Base-by-base conservation (phyloP, 129 eudicot genomes). In the Glebionis coronaria region DNA sequence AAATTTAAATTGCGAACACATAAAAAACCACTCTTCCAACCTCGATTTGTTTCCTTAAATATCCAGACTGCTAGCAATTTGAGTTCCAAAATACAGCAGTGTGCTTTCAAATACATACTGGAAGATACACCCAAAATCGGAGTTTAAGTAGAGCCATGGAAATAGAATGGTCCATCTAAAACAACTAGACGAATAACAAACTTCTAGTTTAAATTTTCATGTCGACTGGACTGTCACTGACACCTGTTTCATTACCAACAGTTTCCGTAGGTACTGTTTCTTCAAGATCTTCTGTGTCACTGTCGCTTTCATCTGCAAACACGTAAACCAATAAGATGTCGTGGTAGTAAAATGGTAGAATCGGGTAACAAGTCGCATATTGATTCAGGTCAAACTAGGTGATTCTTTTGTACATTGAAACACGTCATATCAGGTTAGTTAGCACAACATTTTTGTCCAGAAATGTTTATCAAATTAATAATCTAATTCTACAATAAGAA, bases 211-310 rank as follows among this genome's bases (percentile, higher is more conserved):
- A 73, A 70, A 81, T 73, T 76, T 82, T 82, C 18, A 62, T 38
- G 51, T 69, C 87, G 2, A 76, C 61, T 66, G 77, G 72, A 53
- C 40, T 42, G 56, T 6, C 50, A 9, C 23, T 49, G 42, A 44
- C 56, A 54, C 63, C 31, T 18, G 59, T 5, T 49, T 49, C 52
- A 35, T 31, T 18, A 54, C 78, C 68, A 68, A 62, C 72, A 18
- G 80, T 65, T 81, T 73, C 49, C 65, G 5, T 54, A 35, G 45
- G 13, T 55, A 58, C 72, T 19, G 10, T 74, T 68, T 70, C 83
- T 60, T 73, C 47, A 16, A 42, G 25, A 57, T 81, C 87, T 50
- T 83, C 89, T 1, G 81, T 72, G 31, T 90, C 88, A 15, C 81
- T 82, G 13, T 78, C 74, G 7, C 68, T 85, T 52, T 77, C 86